Evolutionary conservation across 208 protist genomes (phyloP).

Genomic region (Leptomonas seymouri): DNA sequence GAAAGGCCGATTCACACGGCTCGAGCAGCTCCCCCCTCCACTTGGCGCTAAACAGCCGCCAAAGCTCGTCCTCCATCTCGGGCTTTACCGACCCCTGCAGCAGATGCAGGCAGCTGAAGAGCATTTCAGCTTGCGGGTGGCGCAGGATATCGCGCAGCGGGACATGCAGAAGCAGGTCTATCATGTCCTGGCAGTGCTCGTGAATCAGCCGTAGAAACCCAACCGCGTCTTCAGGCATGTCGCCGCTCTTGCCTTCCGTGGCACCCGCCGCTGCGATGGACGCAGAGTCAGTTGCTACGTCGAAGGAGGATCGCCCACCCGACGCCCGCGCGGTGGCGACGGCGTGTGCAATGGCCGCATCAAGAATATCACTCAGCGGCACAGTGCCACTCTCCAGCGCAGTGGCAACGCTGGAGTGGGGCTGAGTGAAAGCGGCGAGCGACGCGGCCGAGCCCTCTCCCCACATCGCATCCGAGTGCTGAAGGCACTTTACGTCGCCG

Average conservation of each 20-base stretch:
- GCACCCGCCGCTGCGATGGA: background rate
- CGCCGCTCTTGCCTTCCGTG: background rate
- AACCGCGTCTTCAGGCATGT: conserved; percentile 11
- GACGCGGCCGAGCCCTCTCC: background rate
- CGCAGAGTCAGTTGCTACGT: too few relatives aligned
- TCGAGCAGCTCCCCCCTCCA: conserved; percentile 54
- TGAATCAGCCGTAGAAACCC: conserved; percentile 21
- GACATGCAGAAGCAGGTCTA: conserved; percentile 36
- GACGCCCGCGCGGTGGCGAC: conserved; percentile 15
- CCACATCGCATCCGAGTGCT: background rate
- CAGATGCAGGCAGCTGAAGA: conserved; percentile 43
- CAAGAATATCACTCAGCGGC: conserved; percentile 24
- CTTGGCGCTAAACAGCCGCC: conserved; percentile 42
- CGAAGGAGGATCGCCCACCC: conserved; percentile 14
- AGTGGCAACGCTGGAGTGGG: conserved; percentile 18
- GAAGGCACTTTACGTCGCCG: background rate
- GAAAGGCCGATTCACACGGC: conserved; percentile 36
- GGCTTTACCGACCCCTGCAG: conserved; percentile 24
- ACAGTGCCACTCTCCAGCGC: conserved; percentile 29
- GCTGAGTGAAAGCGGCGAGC: background rate
- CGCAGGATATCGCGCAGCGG: conserved; percentile 41
- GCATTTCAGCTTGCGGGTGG: conserved; percentile 29
- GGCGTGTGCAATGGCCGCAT: conserved; percentile 36
- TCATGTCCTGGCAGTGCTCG: conserved; percentile 27
- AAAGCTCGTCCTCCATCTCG: conserved; percentile 35